These are phyloP conservation scores for Cercophora scortea DNA, from an alignment of 495 filamentous ascomycete genomes.

Conservation along the genomic window DNA sequence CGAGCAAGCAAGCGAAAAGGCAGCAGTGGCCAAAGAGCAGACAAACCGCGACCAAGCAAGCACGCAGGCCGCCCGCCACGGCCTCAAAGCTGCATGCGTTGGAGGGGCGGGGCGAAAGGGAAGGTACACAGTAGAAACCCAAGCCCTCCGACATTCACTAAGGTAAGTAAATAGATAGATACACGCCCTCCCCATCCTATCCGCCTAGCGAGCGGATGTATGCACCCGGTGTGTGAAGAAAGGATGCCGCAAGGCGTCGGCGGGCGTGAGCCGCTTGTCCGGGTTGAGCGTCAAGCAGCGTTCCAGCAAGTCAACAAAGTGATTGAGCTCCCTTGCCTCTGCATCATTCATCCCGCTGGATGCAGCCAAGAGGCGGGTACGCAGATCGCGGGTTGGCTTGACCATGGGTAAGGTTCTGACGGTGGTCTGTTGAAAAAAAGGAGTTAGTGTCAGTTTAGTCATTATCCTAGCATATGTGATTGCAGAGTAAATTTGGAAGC, in stretches of 20 bases:
- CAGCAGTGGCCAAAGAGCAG: too few relatives aligned
- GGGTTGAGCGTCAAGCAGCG: conserved; percentile 82
- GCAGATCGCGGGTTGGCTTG: conserved; percentile 76
- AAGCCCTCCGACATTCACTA: too few relatives aligned
- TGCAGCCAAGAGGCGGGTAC: conserved; percentile 64
- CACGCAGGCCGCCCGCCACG: too few relatives aligned
- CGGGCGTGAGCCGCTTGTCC: conserved; percentile 83
- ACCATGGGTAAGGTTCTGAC: conserved; percentile 63
- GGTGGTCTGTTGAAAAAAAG: conserved; percentile 40
- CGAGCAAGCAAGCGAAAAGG: too few relatives aligned
- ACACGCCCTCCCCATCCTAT: not conserved
- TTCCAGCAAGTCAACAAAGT: conserved; percentile 81
- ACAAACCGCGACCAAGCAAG: too few relatives aligned
- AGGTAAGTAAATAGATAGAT: not conserved
- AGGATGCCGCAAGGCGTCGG: conserved; percentile 81
- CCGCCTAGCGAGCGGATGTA: conserved; percentile 1
- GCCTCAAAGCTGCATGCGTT: too few relatives aligned
- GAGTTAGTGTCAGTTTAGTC: conserved; percentile 8
- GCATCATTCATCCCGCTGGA: conserved; percentile 64
- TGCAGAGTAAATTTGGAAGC: conserved; percentile 4
- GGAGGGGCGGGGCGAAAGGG: too few relatives aligned
- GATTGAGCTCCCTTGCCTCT: conserved; percentile 68
- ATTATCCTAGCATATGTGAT: not conserved
- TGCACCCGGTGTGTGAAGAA: conserved; percentile 44
- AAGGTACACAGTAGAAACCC: too few relatives aligned